Base-by-base conservation (phyloP, 768 basidiomycete species). In the Peribolospora kevripleyi region DNA sequence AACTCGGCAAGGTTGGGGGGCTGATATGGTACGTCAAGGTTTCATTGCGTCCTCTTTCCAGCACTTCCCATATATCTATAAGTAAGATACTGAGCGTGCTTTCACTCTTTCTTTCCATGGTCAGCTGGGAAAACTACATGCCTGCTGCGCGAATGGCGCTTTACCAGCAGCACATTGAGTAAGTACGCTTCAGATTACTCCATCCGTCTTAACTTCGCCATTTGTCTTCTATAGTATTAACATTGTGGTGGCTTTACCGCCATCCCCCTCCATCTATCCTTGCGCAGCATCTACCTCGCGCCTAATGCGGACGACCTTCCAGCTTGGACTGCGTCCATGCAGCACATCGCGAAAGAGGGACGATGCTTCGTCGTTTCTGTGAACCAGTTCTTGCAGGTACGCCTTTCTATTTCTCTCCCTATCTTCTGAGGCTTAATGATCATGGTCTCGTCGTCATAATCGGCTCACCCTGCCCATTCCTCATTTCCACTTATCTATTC, bases 41-140 rank as follows among this genome's bases (percentile, higher is more conserved):
- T 36, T 14, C 10, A 14, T 49, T 55, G 8, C 45, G 14, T 52
- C 7, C 7, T 45, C 14, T 46, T 5, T 25, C 7, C 6, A 40
- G 41, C 25, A 5, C 9, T 41, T 4, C 13, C n/a, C 49, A 41
- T 48, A 47, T 38, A 5, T n/a, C 42, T 9, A 47, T 4, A 7
- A 13, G 38, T 11, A 41, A 36, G 6, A 38, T 25, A 6, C 6
- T 56, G 6, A 48, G 40, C 41, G 47, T 53, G 0, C 9, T 46
- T 39, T 47, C n/a, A 55, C 54, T 3, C 52, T 52, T 51, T 42
- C 50, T 54, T 38, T 54, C 50, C 11, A 14, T 46, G 50, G 49
- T 52, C n/a, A 52, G 46, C 53, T 79, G 78, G 79, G 79, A 80
- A 58, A 79, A 80, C 61, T 78, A 78, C 57, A 78, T 79, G 77